Conservation (phyloP, 306 rosid genomes). For the Quercus cerris region DNA sequence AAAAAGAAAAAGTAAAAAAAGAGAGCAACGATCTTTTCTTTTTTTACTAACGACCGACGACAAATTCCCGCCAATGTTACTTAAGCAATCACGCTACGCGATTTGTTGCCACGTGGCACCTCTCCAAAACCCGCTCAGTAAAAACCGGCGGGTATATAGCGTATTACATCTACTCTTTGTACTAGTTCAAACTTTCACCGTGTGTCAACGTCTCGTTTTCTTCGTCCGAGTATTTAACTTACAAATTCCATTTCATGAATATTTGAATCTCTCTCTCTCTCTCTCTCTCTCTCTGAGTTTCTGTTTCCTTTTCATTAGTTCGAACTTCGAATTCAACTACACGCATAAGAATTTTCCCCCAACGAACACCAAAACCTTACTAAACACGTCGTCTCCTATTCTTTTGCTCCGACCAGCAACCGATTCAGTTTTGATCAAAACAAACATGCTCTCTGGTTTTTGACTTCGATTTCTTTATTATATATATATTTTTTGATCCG, state of each 20-base stretch:
- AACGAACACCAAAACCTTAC: too few species aligned
- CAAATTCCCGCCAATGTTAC: conserved; percentile 27
- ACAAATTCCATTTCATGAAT: too few species aligned
- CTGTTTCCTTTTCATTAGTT: too few species aligned
- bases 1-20: not conserved
- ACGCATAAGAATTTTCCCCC: too few species aligned
- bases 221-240: too few species aligned
- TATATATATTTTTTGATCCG: not conserved
- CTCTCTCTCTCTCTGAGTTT: too few species aligned
- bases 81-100: not conserved
- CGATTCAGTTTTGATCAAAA: not conserved
- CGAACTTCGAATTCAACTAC: too few species aligned
- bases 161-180: not conserved
- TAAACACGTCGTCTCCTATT: not conserved
- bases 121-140: not conserved
- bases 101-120: conserved; percentile 29
- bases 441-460: not conserved
- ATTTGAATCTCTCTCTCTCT: too few species aligned
- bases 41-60: conserved; percentile 7
- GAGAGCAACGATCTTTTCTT: not conserved
- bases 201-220: too few species aligned
- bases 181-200: too few species aligned
- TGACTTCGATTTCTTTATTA: not conserved
- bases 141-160: not conserved
- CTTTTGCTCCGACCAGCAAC: not conserved